Evolutionary conservation across 2,329 filamentous ascomycete genomes (phyloP), one percentile per base, ranked within the genome.

Genomic region (Tolypocladium endophyticum): DNA sequence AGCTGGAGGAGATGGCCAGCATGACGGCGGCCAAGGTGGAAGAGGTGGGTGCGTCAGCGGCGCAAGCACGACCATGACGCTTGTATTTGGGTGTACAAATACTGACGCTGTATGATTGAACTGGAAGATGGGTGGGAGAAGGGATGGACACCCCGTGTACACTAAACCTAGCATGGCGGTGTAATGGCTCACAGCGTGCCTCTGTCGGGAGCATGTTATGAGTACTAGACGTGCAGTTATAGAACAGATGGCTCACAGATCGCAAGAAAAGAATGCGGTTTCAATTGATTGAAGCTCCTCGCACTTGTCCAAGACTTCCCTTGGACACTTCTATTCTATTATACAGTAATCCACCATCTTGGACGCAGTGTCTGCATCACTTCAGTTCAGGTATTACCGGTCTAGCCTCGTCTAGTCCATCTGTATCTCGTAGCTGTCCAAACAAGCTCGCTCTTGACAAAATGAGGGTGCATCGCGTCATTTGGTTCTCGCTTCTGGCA

Each of bases 1-100:
- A 80, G 59, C 67, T 76, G 25, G 74, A 76, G 14, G 74, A 74
- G 60, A 74, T 75, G 69, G 69, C 70, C 28, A 66, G 67, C 63
- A 74, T 74, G 72, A 68, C 68, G 53, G 72, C 68, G 11, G 66
- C 67, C 18, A 66, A 59, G 36, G 65, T 67, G 8, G 65, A 64
- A 23, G 62, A 65, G 55, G 62, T 64, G 55, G 60, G 39, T 18
- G 50, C 3, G 20, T 11, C 50, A 11, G 50, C 30, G 12, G 30
- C 50, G 20, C 30, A 30, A 14, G 30, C 50, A 36, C 18, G 20
- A 20, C 1, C 30, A 35, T 54, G 50, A 54, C 50, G 2, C 30
- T 6, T 33, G 28, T 30, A 18, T 16, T 1, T 28, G 14, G 14
- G 47, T 35, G 50, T 35, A n/a, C 30, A 35, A 35, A 3, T 35